Evolutionary conservation across 2,329 filamentous ascomycete genomes (phyloP), one percentile per base, ranked within the genome.

Genomic region (Paracorniculantispora psalliotae): DNA sequence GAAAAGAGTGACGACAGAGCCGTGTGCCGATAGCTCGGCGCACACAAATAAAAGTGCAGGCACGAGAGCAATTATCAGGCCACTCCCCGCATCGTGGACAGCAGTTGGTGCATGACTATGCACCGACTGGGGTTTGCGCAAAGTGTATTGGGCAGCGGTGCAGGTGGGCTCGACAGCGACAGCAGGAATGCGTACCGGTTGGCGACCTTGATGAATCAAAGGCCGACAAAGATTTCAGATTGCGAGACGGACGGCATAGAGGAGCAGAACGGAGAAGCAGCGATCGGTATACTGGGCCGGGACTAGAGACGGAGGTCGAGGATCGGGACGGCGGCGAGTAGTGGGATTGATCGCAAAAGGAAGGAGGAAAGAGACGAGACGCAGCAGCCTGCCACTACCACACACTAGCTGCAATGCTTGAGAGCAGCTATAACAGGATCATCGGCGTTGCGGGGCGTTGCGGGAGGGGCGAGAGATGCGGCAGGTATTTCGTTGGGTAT

Each of bases 121-220:
- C 4, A 19, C n/a, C 10, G 19, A 37, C 44, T 57, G 33, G 46
- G 12, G 23, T 43, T 25, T 57, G 33, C 33, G 54, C 46, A 57
- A 47, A 33, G 54, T 41, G 33, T 19, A 50, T 57, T 51, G 55
- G 55, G 55, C 44, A 57, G 19, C 55, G 33, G 55, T 57, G 55
- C 55, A 57, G 25, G 55, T 44, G 55, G 55, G 47, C 26, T 47
- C 41, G 19, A 43, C 43, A 50, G 47, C 47, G 55, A 50, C 46
- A 21, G 25, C 13, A n/a, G 47, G 37, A 44, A 30, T 52, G 48
- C 56, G 48, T 59, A 59, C 56, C 49, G 30, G 30, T 46, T 52
- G 49, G 48, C 56, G 33, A 41, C 48, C 37, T 48, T 47, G 48
- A 47, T 28, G 39, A 39, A 21, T 50, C 39, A 59, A 47, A 47